Conservation (phyloP, 73 alveolate species). For the Tetrahymena thermophila region DNA sequence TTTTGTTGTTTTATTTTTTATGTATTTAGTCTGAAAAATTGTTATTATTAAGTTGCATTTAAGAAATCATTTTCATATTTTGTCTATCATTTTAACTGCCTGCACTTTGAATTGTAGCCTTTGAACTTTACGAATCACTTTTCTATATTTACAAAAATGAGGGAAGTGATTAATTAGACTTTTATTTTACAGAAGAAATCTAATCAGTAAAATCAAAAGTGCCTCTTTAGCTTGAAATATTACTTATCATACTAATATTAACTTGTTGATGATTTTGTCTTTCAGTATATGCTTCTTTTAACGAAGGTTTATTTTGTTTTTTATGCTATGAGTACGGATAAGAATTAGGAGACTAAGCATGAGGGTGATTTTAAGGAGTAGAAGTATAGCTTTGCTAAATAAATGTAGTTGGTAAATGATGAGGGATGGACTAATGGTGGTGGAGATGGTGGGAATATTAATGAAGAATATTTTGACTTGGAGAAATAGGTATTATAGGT, state of each 20-base stretch:
- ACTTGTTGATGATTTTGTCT: neutral
- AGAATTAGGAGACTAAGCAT: neutral
- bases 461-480: neutral
- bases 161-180: neutral
- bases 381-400: neutral
- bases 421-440: neutral
- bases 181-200: neutral
- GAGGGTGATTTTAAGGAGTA: neutral
- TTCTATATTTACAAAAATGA: neutral
- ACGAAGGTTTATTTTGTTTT: neutral
- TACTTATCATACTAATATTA: neutral
- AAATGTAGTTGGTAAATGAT: neutral
- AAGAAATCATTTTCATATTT: neutral
- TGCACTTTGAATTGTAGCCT: neutral
- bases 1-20: neutral
- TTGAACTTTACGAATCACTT: neutral
- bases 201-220: neutral
- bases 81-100: neutral
- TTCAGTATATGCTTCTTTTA: neutral
- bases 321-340: neutral
- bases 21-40: neutral
- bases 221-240: neutral
- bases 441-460: neutral
- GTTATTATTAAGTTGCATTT: neutral
- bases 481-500: neutral